Evolutionary conservation across 2,329 filamentous ascomycete species (phyloP).

Genomic region (Xylaria sp.): DNA sequence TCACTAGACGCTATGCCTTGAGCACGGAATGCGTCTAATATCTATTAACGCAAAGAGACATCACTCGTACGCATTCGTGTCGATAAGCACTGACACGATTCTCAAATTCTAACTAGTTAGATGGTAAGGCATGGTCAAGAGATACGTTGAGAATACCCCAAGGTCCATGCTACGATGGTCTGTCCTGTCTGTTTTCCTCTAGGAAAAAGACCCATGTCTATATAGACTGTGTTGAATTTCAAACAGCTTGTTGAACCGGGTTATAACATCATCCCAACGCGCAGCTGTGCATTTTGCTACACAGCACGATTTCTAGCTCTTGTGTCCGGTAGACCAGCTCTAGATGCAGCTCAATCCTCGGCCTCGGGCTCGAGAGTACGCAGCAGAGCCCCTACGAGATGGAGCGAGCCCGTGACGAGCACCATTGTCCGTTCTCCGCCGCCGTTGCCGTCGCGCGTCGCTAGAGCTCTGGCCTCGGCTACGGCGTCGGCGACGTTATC

Average conservation of each 20-base stretch:
- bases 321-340: background rate
- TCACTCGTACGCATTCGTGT: too few relatives aligned
- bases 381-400: constrained; percentile 80
- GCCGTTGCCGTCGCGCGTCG: constrained; percentile 30
- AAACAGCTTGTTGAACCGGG: too few relatives aligned
- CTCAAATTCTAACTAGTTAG: background rate
- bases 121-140: background rate
- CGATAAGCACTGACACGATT: background rate
- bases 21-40: too few relatives aligned
- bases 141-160: background rate
- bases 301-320: background rate
- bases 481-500: constrained; percentile 78
- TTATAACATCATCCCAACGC: too few relatives aligned
- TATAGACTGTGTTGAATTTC: constrained; percentile 6
- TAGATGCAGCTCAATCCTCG: constrained; percentile 37
- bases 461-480: constrained; percentile 52
- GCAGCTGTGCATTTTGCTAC: background rate
- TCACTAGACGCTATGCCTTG: too few relatives aligned
- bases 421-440: constrained; percentile 55
- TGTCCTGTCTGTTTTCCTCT: background rate
- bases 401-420: constrained; percentile 82
- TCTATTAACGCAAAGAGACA: too few relatives aligned
- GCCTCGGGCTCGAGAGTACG: constrained; percentile 66
- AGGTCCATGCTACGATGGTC: background rate
- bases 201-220: background rate